Conservation (phyloP, 257 asterid genomes). For the Solanum commersonii region DNA sequence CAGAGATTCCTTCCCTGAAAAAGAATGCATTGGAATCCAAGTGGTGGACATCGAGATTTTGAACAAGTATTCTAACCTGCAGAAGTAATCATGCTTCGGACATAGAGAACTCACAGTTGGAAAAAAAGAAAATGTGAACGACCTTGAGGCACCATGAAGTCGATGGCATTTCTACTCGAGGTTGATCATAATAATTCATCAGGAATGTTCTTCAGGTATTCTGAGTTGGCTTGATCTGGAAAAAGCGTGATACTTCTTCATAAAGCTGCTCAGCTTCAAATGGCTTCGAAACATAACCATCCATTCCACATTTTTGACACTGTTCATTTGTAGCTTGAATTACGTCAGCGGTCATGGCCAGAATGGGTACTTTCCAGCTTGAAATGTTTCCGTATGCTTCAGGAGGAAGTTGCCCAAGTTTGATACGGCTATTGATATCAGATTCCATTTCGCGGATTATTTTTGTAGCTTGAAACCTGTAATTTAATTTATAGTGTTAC, state of each 20-base stretch:
- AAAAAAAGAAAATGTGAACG: neutral
- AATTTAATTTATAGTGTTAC: neutral
- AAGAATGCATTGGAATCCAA: neutral
- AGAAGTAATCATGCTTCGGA: neutral
- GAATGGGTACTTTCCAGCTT: conserved; percentile 78
- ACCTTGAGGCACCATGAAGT: neutral
- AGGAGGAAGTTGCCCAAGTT: conserved; percentile 29
- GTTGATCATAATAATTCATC: neutral
- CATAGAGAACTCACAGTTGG: conserved; percentile 2
- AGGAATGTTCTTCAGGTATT: conserved; percentile 7
- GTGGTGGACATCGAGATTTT: neutral
- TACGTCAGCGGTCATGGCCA: conserved; percentile 98
- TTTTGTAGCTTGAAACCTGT: conserved; percentile 80
- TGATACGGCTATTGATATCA: conserved; percentile 26
- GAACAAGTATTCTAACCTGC: neutral
- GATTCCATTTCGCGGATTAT: conserved; percentile 53
- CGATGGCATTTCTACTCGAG: neutral
- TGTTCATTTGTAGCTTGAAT: conserved; percentile 76
- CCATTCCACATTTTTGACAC: conserved; percentile 63
- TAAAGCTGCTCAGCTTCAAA: conserved; percentile 93
- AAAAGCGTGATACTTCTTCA: conserved; percentile 75
- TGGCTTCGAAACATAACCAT: conserved; percentile 90
- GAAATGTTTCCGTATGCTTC: conserved; percentile 32
- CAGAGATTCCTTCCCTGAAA: neutral
- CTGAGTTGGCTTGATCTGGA: conserved; percentile 24